Conservation (phyloP, 2,329 filamentous ascomycete genomes). For the Ophiostoma himal-ulmi region DNA sequence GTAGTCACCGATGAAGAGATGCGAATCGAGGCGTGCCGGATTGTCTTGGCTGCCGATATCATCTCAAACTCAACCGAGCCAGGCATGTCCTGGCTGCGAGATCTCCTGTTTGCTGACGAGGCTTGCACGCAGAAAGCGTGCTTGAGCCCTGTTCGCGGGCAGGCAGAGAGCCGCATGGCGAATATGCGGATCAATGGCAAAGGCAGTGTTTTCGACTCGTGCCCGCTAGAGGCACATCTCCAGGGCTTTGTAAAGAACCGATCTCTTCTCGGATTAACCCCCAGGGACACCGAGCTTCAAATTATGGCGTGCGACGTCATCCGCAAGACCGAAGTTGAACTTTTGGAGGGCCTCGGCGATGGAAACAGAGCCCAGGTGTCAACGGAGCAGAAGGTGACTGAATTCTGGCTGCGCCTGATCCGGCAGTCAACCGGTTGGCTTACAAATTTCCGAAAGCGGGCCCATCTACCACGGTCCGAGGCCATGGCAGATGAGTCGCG, state of each 20-base stretch:
- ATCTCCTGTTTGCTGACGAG: slow-evolving; percentile 49
- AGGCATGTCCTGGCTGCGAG: slow-evolving; percentile 50
- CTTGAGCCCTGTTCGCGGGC: slow-evolving; percentile 43
- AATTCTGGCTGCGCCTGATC: slow-evolving; percentile 52
- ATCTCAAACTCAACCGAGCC: slow-evolving; percentile 36
- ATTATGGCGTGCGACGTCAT: slow-evolving; percentile 54
- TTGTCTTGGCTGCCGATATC: slow-evolving; percentile 51
- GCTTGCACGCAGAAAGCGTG: slow-evolving; percentile 40
- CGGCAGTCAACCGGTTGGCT: slow-evolving; percentile 50
- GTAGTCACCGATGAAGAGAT: slow-evolving; percentile 47
- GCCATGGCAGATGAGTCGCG: slow-evolving; percentile 46
- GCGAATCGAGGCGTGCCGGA: slow-evolving; percentile 53
- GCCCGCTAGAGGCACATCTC: slow-evolving; percentile 50
- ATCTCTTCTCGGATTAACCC: slow-evolving; percentile 50
- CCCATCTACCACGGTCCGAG: slow-evolving; percentile 51
- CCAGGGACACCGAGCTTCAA: slow-evolving; percentile 56
- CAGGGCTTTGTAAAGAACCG: slow-evolving; percentile 49
- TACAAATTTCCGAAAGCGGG: slow-evolving; percentile 49
- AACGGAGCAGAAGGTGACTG: slow-evolving; percentile 43
- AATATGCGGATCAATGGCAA: slow-evolving; percentile 53
- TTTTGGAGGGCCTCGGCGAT: neutral
- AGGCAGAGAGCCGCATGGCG: slow-evolving; percentile 43
- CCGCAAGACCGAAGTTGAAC: slow-evolving; percentile 46
- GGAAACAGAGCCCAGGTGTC: neutral
- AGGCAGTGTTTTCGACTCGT: slow-evolving; percentile 51